phyloP scores from a whole-genome alignment of 768 basidiomycete genomes.

The Phanerochaete sordida region DNA sequence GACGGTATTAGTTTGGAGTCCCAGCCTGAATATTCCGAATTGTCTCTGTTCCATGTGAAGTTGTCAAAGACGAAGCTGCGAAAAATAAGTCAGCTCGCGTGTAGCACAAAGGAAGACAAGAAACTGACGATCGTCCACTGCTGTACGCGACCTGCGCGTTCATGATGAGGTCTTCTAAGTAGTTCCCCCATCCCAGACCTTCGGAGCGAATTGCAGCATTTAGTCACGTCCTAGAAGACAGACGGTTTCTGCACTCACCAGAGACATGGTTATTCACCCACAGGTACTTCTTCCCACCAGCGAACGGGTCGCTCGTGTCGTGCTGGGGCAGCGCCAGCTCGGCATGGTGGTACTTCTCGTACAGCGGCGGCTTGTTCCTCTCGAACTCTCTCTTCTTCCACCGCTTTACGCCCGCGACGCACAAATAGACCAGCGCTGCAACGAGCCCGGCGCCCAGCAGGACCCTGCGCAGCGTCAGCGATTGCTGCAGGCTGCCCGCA shows the following conservation, averaged over 20 bases:
- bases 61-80: slow-evolving; percentile 56
- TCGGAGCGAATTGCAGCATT: background rate
- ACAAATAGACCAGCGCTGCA: background rate
- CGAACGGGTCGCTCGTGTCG: slow-evolving; percentile 21
- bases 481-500: background rate
- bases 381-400: background rate
- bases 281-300: slow-evolving; percentile 14
- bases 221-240: background rate
- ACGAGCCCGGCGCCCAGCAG: background rate
- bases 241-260: background rate
- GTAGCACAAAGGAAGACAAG: too few species aligned
- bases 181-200: slow-evolving; percentile 63
- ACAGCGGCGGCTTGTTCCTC: slow-evolving; percentile 20
- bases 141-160: slow-evolving; percentile 47
- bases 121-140: slow-evolving; percentile 46
- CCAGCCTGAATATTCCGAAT: slow-evolving; percentile 40
- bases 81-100: too few species aligned
- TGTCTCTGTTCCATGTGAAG: slow-evolving; percentile 49
- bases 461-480: background rate
- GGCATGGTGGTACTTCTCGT: slow-evolving; percentile 20
- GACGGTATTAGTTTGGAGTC: slow-evolving; percentile 49
- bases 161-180: slow-evolving; percentile 53
- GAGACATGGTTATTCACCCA: slow-evolving; percentile 15
- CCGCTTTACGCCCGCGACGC: background rate
- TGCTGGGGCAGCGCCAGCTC: slow-evolving; percentile 29